Conservation (phyloP, 2,329 filamentous ascomycete species). For the Stachybotrys chartarum region DNA sequence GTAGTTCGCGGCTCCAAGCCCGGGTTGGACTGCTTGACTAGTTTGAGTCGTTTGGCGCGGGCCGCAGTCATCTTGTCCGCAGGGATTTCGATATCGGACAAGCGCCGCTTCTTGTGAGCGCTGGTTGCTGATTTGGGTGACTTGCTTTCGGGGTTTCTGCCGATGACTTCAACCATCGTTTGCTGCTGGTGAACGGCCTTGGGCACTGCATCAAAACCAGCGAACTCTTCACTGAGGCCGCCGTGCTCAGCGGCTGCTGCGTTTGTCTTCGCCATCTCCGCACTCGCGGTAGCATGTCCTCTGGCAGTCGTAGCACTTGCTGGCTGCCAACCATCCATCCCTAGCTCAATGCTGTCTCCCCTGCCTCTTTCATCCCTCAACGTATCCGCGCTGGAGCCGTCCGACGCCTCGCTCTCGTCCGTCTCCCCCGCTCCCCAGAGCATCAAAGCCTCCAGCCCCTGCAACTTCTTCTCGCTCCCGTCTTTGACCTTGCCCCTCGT, state of each 20-base stretch:
- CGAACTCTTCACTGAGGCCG: no score
- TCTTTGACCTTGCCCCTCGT: conserved; percentile 2
- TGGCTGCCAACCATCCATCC: background rate
- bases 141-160: no score
- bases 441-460: conserved; percentile 12
- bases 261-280: no score
- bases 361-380: conserved; percentile 1
- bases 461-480: background rate
- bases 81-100: background rate
- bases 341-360: background rate
- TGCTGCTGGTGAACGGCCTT: no score
- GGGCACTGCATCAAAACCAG: no score
- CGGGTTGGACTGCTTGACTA: no score
- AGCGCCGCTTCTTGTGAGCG: background rate
- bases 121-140: no score
- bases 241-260: no score
- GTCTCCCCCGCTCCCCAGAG: conserved; percentile 10
- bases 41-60: no score
- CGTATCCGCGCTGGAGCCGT: conserved; percentile 5
- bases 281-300: no score
- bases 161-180: background rate
- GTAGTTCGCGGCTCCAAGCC: no score
- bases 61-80: no score
- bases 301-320: background rate
- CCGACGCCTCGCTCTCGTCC: conserved; percentile 9